These are phyloP conservation scores for Solanum stenotomum DNA, from an alignment of 257 asterid genomes.

Conservation along the genomic window DNA sequence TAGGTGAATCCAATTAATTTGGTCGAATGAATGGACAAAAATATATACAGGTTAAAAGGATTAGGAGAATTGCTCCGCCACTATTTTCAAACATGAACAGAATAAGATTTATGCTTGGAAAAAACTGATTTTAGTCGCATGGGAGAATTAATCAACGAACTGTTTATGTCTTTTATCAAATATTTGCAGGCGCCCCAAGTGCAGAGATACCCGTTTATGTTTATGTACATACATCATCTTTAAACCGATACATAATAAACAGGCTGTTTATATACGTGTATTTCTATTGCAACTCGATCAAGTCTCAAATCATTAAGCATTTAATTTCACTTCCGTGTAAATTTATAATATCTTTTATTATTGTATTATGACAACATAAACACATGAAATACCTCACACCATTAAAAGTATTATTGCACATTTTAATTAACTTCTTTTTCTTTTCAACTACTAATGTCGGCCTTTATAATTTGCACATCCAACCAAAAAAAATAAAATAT, in stretches of 20 bases:
- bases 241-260: too few relatives aligned
- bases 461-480: too few relatives aligned
- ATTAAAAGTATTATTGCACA: too few relatives aligned
- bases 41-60: background rate
- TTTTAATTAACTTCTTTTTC: too few relatives aligned
- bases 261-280: background rate
- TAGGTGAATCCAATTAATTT: background rate
- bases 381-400: too few relatives aligned
- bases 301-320: background rate
- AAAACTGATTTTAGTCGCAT: background rate
- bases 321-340: background rate
- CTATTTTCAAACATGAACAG: background rate
- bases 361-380: background rate
- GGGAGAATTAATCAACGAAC: background rate
- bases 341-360: too few relatives aligned
- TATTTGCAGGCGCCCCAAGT: background rate
- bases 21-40: background rate
- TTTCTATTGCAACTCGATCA: background rate
- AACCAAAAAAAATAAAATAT: too few relatives aligned
- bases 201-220: too few relatives aligned
- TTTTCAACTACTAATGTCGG: too few relatives aligned
- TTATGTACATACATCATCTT: too few relatives aligned
- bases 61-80: conserved; percentile 13
- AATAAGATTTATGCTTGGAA: background rate
- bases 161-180: background rate